These are phyloP conservation scores for Chenopodium album DNA, from an alignment of 148 eudicot species.

Conservation along the genomic window DNA sequence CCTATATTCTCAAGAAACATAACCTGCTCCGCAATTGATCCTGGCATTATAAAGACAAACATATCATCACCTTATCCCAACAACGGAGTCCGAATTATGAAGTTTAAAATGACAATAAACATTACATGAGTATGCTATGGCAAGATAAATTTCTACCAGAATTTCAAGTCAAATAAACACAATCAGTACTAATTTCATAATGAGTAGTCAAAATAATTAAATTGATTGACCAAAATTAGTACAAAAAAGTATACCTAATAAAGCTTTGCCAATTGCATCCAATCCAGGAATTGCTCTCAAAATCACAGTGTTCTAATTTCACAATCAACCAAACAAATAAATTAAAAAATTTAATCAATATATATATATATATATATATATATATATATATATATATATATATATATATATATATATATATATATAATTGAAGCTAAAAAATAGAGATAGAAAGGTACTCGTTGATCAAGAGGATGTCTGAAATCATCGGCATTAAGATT, in stretches of 20 bases:
- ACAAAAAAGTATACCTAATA: slow-evolving; percentile 50
- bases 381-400: too few species aligned
- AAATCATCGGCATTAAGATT: slow-evolving; percentile 89
- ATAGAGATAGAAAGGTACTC: slow-evolving; percentile 32
- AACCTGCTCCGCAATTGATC: slow-evolving; percentile 84
- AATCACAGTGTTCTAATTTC: slow-evolving; percentile 68
- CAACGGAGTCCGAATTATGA: too few species aligned
- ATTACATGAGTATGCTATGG: neutral
- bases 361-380: neutral
- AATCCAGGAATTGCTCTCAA: slow-evolving; percentile 90
- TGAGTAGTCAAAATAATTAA: neutral
- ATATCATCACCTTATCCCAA: too few species aligned
- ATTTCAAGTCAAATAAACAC: too few species aligned
- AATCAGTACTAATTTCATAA: neutral
- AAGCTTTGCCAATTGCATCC: slow-evolving; percentile 69
- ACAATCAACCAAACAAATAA: slow-evolving; percentile 7
- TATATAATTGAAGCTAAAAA: neutral
- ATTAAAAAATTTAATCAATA: neutral
- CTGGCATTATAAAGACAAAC: slow-evolving; percentile 30
- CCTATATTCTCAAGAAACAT: slow-evolving; percentile 96
- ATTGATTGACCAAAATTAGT: neutral
- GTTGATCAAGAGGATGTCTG: slow-evolving; percentile 90
- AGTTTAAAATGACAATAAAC: too few species aligned
- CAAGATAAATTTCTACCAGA: too few species aligned
- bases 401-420: too few species aligned